Evolutionary conservation across 306 rosid genomes (phyloP).

Genomic region (Pterocarpus santalinus): DNA sequence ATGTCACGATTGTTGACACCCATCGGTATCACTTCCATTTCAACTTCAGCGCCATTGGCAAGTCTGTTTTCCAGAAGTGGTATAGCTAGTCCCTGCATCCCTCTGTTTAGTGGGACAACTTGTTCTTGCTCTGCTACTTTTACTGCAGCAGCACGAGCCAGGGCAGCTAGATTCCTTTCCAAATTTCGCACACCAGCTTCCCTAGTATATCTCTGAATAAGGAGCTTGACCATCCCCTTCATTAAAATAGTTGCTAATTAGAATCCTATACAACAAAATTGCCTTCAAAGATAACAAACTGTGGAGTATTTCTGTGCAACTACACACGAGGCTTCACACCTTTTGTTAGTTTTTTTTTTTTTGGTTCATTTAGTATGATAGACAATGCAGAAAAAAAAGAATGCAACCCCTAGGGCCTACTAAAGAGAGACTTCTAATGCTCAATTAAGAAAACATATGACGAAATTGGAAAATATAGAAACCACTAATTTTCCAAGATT

Average conservation of each 20-base stretch:
- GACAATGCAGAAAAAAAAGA: conserved; percentile 22
- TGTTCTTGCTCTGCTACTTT: conserved; percentile 91
- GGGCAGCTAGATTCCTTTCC: conserved; percentile 89
- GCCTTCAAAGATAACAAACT: conserved; percentile 14
- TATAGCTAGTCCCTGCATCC: conserved; percentile 73
- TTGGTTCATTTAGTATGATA: conserved; percentile 10
- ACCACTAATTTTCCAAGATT: conserved; percentile 20
- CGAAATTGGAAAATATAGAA: conserved; percentile 28
- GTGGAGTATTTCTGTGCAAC: conserved; percentile 29
- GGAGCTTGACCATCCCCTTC: conserved; percentile 85
- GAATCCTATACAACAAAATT: conserved; percentile 36
- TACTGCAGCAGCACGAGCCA: conserved; percentile 99
- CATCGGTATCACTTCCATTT: conserved; percentile 97
- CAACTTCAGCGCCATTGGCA: conserved; percentile 88
- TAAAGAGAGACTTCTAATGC: conserved; percentile 31
- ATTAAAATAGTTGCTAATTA: conserved; percentile 48
- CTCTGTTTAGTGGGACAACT: conserved; percentile 71
- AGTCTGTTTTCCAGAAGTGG: conserved; percentile 91
- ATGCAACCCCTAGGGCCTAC: conserved; percentile 20
- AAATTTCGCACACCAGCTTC: conserved; percentile 98
- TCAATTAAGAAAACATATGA: conserved; percentile 27
- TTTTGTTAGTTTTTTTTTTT: background rate
- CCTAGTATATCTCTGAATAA: conserved; percentile 92
- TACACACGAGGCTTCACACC: conserved; percentile 4
- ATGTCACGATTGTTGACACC: conserved; percentile 80